phyloP scores from a whole-genome alignment of 2,329 filamentous ascomycete genomes.

The Aspergillus sergii region DNA sequence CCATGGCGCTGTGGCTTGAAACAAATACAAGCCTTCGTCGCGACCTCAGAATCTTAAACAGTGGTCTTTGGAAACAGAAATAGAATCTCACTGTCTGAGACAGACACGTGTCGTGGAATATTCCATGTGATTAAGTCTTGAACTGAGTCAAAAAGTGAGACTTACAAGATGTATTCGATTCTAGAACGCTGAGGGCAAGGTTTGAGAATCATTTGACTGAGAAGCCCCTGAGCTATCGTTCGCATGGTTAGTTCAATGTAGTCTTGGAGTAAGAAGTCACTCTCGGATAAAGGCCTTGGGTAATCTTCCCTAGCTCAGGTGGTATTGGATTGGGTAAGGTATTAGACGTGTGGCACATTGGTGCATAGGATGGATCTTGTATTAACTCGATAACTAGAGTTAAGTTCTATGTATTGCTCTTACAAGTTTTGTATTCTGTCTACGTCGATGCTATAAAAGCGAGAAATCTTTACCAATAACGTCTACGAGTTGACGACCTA shows the following conservation, averaged over 20 bases:
- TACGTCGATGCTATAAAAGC: too few species aligned
- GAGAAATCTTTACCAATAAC: neutral
- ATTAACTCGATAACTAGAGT: neutral
- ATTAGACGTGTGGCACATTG: neutral
- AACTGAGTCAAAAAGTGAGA: neutral
- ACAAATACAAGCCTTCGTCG: neutral
- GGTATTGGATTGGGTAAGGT: too few species aligned
- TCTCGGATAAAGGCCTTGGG: neutral
- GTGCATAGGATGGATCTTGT: neutral
- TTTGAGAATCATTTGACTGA: neutral
- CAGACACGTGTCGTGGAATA: neutral
- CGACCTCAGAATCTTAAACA: neutral
- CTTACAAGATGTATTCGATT: neutral
- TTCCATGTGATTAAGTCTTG: neutral
- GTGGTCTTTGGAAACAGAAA: neutral
- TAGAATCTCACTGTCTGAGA: neutral
- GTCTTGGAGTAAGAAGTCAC: neutral
- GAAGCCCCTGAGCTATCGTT: neutral
- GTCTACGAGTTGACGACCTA: neutral
- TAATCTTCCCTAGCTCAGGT: neutral
- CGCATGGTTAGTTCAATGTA: neutral
- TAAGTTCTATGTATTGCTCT: neutral
- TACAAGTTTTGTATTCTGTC: too few species aligned
- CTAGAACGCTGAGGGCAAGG: neutral
- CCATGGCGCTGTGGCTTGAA: neutral